Evolutionary conservation across 352 stramenopile species (phyloP), one percentile per base, ranked within the genome.

Genomic region (Globisporangium alternatum): DNA sequence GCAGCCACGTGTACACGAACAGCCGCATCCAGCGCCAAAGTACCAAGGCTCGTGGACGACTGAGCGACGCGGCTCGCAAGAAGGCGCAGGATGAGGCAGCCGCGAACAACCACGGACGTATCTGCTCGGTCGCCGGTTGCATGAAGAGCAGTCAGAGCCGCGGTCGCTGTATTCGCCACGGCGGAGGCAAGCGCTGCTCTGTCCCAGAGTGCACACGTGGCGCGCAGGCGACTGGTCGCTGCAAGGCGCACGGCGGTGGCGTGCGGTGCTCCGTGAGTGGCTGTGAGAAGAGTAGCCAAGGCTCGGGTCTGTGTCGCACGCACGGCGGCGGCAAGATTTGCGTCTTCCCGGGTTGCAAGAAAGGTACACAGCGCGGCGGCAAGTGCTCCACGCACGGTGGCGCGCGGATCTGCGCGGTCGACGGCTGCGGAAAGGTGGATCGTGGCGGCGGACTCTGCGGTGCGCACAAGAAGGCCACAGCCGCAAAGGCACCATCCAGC

Each of bases 141-240:
- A 66, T 21, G 2, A 83, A 81, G 51, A 76, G 66, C 43, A 62
- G 63, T 22, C 75, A 79, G 49, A 78, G 64, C 52, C 60, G 66
- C n/a, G 75, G 75, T 3, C 67, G 60, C 1, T 96, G 88, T 64
- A 93, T 93, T 56, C 86, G 86, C 47, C 88, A 96, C 64, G 86
- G 88, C 15, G 88, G 88, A 21, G 88, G 88, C 64, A 90, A 91
- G 64, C 81, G 86, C 44, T 95, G 85, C 70, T 51, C 59, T 4
- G 65, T 85, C 25, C 59, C 75, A 30, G 71, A 77, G 48, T 89
- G 80, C 47, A 52, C 58, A 8, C 79, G 72, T 19, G 75, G 71
- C 17, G 77, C 77, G 19, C 77, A 86, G 51, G 72, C 71, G 5
- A 72, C 68, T 25, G 77, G 77, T 30, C 70, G 71, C 33, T 86